Base-by-base conservation (phyloP, 176 grass and related monocot species). In the Raddia guianensis region DNA sequence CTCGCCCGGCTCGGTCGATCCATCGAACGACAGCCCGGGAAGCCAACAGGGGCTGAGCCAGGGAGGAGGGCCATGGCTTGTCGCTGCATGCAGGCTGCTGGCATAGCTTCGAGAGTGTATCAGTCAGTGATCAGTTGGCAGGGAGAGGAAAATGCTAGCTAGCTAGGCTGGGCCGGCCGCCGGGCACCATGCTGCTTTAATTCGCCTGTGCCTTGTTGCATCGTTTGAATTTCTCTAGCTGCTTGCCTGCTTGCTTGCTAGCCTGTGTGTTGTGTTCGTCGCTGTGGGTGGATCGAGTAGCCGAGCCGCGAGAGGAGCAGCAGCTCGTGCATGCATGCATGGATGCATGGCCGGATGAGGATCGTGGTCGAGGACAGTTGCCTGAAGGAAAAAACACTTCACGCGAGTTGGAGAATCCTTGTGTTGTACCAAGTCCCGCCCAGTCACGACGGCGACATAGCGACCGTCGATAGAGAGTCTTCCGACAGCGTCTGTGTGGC, bases 191-290 rank as follows among this genome's bases (percentile, higher is more conserved):
- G 16, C 61, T 74, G 70, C 70, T 75, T 68, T 27, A 27, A 27
- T 27, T 16, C 9, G 44, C n/a, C 63, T 75, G 53, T 51, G 33
- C 53, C 68, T 63, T 27, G 32, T 5, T 1, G 37, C 37, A 70
- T 63, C 64, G 78, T 82, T 82, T 87, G 64, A 82, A 82, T 40
- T 40, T 40, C 37, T 40, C 37, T 40, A 40, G 37, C 37, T 27
- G 27, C 27, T 27, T 27, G 27, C 27, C 27, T 27, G 27, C 27
- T 27, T 27, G 27, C 82, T 63, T 72, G 14, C 18, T 6, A 9
- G 75, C 59, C 58, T n/a, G 59, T 48, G 75, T 13, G 1, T 27
- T 27, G 27, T 27, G 27, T 67, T 19, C 66, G 14, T 10, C 63
- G 11, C 32, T 12, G 21, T 19, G 55, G 48, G 1, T 27, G 27